A percentile compares a stretch with the other conserved stretches of the same genome.
phyloP scores from a whole-genome alignment of 1,139 yeast genomes.

The Suzukiozyma palmioleophila region DNA sequence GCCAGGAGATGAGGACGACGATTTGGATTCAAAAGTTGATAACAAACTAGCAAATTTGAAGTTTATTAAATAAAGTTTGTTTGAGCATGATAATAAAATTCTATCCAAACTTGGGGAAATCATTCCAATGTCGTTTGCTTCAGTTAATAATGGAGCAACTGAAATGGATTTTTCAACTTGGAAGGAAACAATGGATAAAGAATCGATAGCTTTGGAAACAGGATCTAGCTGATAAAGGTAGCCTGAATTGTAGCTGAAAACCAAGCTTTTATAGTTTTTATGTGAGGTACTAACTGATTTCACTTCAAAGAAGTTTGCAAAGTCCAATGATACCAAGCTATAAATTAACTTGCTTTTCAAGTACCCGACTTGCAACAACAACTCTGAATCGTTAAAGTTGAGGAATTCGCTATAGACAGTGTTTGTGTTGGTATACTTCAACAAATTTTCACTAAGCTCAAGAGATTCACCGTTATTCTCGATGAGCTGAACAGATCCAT shows the following conservation, averaged over 20 bases:
- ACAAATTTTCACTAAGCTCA: not conserved
- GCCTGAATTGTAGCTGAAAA: slow-evolving; percentile 25
- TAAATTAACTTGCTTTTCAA: slow-evolving; percentile 13
- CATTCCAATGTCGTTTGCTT: slow-evolving; percentile 18
- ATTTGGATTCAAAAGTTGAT: slow-evolving; percentile 24
- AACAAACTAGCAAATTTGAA: slow-evolving; percentile 41
- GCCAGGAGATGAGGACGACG: slow-evolving; percentile 10
- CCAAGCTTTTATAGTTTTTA: slow-evolving; percentile 7
- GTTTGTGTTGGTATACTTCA: slow-evolving; percentile 9
- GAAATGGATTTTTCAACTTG: slow-evolving; percentile 16
- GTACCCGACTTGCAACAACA: slow-evolving; percentile 20
- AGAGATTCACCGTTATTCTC: slow-evolving; percentile 7
- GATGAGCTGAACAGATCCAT: slow-evolving; percentile 40
- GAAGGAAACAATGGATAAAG: slow-evolving; percentile 21
- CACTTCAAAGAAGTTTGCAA: slow-evolving; percentile 18
- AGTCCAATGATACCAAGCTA: slow-evolving; percentile 21
- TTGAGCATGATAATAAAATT: slow-evolving; percentile 35
- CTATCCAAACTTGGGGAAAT: slow-evolving; percentile 43
- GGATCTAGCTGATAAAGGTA: slow-evolving; percentile 22
- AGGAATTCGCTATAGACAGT: slow-evolving; percentile 20
- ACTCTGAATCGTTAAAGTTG: slow-evolving; percentile 16
- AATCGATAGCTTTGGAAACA: slow-evolving; percentile 13
- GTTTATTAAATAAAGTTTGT: slow-evolving; percentile 40
- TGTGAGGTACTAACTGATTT: slow-evolving; percentile 9
- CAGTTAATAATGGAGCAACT: slow-evolving; percentile 17